Evolutionary conservation across 2,329 filamentous ascomycete genomes (phyloP).

Genomic region (Allantophomopsis lycopodina): DNA sequence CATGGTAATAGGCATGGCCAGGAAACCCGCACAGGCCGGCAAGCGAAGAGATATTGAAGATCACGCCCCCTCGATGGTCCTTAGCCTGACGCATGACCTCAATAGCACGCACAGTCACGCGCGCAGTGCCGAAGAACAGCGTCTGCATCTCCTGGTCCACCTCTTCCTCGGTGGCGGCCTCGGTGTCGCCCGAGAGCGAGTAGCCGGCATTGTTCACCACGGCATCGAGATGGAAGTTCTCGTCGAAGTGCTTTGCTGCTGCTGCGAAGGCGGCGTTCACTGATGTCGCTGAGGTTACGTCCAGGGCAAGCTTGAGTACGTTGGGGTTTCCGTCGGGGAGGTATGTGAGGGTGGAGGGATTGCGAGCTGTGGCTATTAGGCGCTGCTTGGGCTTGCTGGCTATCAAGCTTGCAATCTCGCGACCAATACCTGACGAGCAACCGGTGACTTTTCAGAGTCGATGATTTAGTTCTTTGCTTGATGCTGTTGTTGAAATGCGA

Average conservation of each 20-base stretch:
- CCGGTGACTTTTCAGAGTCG: no score
- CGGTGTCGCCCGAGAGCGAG: slow-evolving; percentile 35
- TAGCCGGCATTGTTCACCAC: slow-evolving; percentile 50
- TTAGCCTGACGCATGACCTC: slow-evolving; percentile 22
- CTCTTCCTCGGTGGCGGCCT: slow-evolving; percentile 23
- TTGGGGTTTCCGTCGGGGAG: slow-evolving; percentile 20
- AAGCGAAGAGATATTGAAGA: slow-evolving; percentile 26
- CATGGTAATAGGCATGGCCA: no score
- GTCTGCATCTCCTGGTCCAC: slow-evolving; percentile 24
- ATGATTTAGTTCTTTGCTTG: no score
- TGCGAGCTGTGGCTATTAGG: slow-evolving; percentile 34
- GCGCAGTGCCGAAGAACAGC: slow-evolving; percentile 27
- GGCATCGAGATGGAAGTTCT: slow-evolving; percentile 41
- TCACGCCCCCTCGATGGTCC: slow-evolving; percentile 19
- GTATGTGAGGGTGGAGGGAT: slow-evolving; percentile 23
- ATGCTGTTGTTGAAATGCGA: no score
- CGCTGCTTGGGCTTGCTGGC: no score
- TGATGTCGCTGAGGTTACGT: slow-evolving; percentile 28
- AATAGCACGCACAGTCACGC: slow-evolving; percentile 23
- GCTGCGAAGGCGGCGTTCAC: slow-evolving; percentile 19
- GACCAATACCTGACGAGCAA: no score
- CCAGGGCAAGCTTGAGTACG: slow-evolving; percentile 31
- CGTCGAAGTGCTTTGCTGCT: slow-evolving; percentile 18
- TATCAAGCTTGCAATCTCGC: no score
- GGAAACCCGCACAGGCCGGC: slow-evolving; percentile 23